Evolutionary conservation across 371 early-diverging fungal species (phyloP), one percentile per base, ranked within the genome.

Genomic region (Thermomucor indicae-seudaticae): DNA sequence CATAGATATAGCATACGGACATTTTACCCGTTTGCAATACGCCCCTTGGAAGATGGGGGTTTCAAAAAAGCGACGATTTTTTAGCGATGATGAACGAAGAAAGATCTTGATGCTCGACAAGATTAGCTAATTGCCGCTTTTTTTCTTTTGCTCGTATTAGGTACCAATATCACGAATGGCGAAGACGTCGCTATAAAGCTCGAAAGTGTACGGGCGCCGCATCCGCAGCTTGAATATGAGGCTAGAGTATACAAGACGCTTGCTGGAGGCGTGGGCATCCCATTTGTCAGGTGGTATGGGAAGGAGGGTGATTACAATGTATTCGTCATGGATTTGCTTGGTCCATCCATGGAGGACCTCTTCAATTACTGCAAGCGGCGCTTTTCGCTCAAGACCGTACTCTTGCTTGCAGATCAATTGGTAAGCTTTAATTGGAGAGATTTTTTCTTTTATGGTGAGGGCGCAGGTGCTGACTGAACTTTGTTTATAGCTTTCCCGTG

Each of bases 341-440:
- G 99, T 3, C 97, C 96, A 7, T 92, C 92, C 55, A 81, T 99
- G 63, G 99, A 99, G 68, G 97, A 99, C 74, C 80, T 99, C 39
- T 99, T 99, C 82, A 95, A 95, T 70, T 94, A 92, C 70, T 96
- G 98, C 77, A 89, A 92, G 58, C 87, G 98, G 50, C 91, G 92
- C 62, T 99, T 99, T 71, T 88, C 91, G 20, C 78, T 98, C 19
- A 98, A 99, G 73, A 99, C 99, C 8, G 98, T 99, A 2, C 72
- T 99, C 29, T 75, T 98, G 54, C 80, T 99, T n/a, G 99, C 96
- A 31, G 97, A 98, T 73, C 97, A 96, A 81, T 78, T 99, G 86
- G 93, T 99, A 82, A 51, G 71, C 37, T 20, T 55, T 12, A 51
- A 51, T 6, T 32, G 17, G 22, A 0, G 43, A 24, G 5, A 29